phyloP scores from a whole-genome alignment of 2,329 filamentous ascomycete species.

The Laburnicola sp. region DNA sequence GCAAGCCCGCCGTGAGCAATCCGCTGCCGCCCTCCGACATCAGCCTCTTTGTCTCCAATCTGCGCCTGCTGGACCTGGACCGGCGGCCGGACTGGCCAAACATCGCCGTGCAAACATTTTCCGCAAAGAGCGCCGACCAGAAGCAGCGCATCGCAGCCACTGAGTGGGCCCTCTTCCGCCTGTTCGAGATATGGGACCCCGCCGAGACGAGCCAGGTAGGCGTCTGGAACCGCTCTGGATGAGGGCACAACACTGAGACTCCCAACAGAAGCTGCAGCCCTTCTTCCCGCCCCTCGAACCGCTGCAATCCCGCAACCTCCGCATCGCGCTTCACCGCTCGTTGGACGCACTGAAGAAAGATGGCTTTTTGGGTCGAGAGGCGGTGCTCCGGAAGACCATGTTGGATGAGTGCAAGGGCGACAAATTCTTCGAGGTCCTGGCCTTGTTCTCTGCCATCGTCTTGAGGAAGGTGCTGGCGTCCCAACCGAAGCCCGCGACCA shows the following conservation, averaged over 20 bases:
- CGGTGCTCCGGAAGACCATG: conserved; percentile 87
- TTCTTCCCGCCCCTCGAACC: conserved; percentile 92
- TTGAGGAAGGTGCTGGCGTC: conserved; percentile 67
- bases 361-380: conserved; percentile 77
- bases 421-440: conserved; percentile 81
- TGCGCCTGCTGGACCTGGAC: conserved; percentile 82
- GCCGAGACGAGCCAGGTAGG: conserved; percentile 72
- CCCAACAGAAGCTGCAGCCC: conserved; percentile 73
- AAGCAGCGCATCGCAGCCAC: conserved; percentile 80
- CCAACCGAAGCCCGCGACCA: conserved; percentile 48
- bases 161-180: conserved; percentile 88
- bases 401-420: conserved; percentile 95
- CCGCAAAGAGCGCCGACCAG: conserved; percentile 70
- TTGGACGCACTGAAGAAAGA: conserved; percentile 87
- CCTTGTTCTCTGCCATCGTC: conserved; percentile 80
- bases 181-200: conserved; percentile 83
- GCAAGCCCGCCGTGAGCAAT: conserved; percentile 25
- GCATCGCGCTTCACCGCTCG: conserved; percentile 77
- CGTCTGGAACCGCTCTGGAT: neutral
- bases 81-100: conserved; percentile 75
- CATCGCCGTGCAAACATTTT: conserved; percentile 72
- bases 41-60: conserved; percentile 74
- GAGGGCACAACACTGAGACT: conserved; percentile 3
- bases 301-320: conserved; percentile 86
- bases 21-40: conserved; percentile 32